Conservation (phyloP, 2,329 filamentous ascomycete genomes). For the Colletotrichum euphorbiae region DNA sequence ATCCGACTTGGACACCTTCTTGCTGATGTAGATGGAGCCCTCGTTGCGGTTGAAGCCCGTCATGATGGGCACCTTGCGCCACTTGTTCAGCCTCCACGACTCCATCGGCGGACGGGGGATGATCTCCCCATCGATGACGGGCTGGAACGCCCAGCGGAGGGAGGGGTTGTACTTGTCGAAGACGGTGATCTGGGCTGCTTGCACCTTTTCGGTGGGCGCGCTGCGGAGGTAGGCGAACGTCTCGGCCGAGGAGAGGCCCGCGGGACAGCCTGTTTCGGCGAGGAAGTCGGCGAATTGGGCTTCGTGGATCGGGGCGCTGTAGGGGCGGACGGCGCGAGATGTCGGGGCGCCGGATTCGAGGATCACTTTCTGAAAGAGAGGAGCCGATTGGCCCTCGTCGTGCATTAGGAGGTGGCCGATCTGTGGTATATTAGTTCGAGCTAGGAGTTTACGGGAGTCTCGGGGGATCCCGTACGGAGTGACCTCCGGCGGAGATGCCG, state of each 20-base stretch:
- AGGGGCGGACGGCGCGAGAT: conserved; percentile 63
- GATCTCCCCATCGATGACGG: conserved; percentile 72
- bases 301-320: conserved; percentile 68
- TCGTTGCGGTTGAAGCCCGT: conserved; percentile 80
- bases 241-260: conserved; percentile 56
- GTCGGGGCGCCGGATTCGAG: conserved; percentile 69
- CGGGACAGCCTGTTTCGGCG: conserved; percentile 60
- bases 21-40: conserved; percentile 72
- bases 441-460: not conserved
- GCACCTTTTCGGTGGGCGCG: conserved; percentile 53
- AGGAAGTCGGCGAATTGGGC: conserved; percentile 68
- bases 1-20: conserved; percentile 54
- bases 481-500: conserved; percentile 71
- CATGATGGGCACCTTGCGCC: conserved; percentile 70
- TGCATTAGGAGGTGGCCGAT: conserved; percentile 75
- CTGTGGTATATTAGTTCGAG: conserved; percentile 48
- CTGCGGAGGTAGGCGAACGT: conserved; percentile 64
- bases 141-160: conserved; percentile 75
- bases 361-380: conserved; percentile 65
- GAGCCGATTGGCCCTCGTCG: conserved; percentile 47
- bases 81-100: conserved; percentile 65
- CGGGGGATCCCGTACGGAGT: conserved; percentile 58
- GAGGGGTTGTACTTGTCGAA: conserved; percentile 56
- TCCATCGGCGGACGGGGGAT: conserved; percentile 69
- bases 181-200: conserved; percentile 56